A percentile compares a stretch with the other conserved stretches of the same genome.
Conservation (phyloP, 2,329 filamentous ascomycete species). For the Ophiostoma pallidulum region DNA sequence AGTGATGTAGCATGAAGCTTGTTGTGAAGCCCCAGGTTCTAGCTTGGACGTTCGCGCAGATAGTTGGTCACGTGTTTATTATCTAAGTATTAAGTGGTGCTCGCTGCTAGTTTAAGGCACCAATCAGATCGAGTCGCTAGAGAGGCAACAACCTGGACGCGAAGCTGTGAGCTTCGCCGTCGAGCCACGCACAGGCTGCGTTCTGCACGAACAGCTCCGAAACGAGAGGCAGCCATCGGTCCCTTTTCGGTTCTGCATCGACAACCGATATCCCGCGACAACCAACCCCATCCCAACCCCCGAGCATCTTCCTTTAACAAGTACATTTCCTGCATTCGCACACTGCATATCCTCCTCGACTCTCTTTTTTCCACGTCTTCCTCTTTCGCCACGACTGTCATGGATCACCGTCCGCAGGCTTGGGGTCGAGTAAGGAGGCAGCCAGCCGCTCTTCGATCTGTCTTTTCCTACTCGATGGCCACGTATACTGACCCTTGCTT, state of each 20-base stretch:
- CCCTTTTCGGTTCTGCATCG: too few relatives aligned
- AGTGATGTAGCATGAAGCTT: too few relatives aligned
- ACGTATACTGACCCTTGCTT: slow-evolving; percentile 1
- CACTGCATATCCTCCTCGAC: too few relatives aligned
- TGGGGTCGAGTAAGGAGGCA: slow-evolving; percentile 67
- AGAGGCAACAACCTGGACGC: slow-evolving; percentile 22
- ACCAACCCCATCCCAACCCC: neutral
- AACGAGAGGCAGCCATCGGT: neutral
- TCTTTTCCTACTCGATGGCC: neutral
- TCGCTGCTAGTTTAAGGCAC: slow-evolving; percentile 1
- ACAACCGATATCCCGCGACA: too few relatives aligned
- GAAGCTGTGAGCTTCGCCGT: slow-evolving; percentile 17
- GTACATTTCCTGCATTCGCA: neutral
- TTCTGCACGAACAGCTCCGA: neutral
- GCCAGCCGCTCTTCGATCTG: too few relatives aligned
- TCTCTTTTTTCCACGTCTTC: too few relatives aligned
- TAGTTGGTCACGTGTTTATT: neutral
- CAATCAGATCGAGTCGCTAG: neutral
- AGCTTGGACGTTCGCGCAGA: too few relatives aligned
- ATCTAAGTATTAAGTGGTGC: neutral
- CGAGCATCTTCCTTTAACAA: neutral
- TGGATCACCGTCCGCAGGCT: slow-evolving; percentile 65
- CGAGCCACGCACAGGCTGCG: neutral
- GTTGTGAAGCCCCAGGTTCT: too few relatives aligned
- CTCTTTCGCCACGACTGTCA: slow-evolving; percentile 25